Conservation (phyloP, 331 rosid genomes). For the Prunus yedoensis region DNA sequence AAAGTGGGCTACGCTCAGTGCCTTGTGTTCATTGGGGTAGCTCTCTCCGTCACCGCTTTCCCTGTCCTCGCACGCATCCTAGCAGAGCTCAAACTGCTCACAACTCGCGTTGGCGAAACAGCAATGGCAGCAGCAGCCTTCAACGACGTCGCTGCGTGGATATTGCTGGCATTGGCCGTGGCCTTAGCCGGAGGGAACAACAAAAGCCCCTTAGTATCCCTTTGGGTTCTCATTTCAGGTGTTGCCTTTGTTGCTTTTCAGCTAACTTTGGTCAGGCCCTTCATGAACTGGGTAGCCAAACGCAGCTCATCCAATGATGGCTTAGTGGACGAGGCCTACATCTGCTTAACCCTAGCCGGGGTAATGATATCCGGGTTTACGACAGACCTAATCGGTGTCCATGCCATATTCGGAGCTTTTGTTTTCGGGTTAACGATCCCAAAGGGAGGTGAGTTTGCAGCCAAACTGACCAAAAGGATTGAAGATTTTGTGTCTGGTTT, state of each 20-base stretch:
- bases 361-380: constrained; percentile 43
- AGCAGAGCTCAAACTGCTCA: constrained; percentile 55
- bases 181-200: constrained; percentile 38
- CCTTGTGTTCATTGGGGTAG: constrained; percentile 49
- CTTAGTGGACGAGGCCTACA: constrained; percentile 15
- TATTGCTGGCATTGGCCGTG: constrained; percentile 42
- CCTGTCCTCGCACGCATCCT: constrained; percentile 60
- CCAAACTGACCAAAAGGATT: constrained; percentile 31
- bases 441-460: constrained; percentile 41
- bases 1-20: constrained; percentile 26
- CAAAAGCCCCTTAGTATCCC: constrained; percentile 30
- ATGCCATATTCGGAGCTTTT: constrained; percentile 53
- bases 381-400: constrained; percentile 52
- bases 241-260: constrained; percentile 36
- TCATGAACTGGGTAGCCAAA: constrained; percentile 30
- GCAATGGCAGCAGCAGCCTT: constrained; percentile 61
- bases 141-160: constrained; percentile 60
- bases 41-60: constrained; percentile 58
- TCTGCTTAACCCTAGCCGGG: constrained; percentile 39
- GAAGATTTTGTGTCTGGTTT: constrained; percentile 49
- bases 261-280: constrained; percentile 29
- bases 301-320: constrained; percentile 13
- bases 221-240: constrained; percentile 43
- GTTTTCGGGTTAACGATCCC: constrained; percentile 51
- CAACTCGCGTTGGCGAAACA: constrained; percentile 43